Evolutionary conservation across 108 stramenopile species (phyloP), one percentile per base, ranked within the genome.

Genomic region (Parmales sp.): DNA sequence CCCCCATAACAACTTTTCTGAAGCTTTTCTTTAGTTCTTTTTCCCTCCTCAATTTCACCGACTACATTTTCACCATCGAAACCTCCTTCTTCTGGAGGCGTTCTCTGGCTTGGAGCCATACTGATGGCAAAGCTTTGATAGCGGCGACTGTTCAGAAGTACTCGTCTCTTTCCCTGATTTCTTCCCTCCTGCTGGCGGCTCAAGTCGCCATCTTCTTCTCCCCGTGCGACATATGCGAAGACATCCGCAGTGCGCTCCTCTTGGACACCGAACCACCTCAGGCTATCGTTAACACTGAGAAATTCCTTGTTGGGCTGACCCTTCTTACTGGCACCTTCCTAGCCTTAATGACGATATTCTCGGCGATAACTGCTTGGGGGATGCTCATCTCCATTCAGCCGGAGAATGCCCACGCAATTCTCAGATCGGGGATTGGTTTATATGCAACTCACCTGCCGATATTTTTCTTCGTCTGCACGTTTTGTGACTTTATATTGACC

Each of bases 341-440:
- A 23, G 81, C 83, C 1, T 49, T 84, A 20, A 38, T 69, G 37
- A 76, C 70, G 19, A 41, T 84, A 13, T 45, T 84, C 5, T 68
- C 76, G 9, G 81, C 80, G n/a, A 81, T 78, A 65, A 81, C 83
- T 2, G 67, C 76, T 0, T 84, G 83, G 83, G 74, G 77, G 2
- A 78, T 81, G 65, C 68, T 84, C 20, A 45, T 50, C 34, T 66
- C 80, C 37, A 72, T 84, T 34, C 77, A 76, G 0, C 78, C 81
- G 45, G 63, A 54, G 6, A 84, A 84, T 64, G 38, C 75, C 8
- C 83, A 81, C 70, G 63, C 64, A 49, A n/a, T 84, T 0, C 23
- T 81, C 29, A 64, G 83, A 29, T 72, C 70, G 34, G 73, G 73
- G 29, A 77, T 81, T 31, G 83, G 83, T 16, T 78, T 81, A 44